Percentiles rank a stretch among this genome's conserved stretches.
Conservation (phyloP, 108 stramenopile genomes). For the Cyclotella baltica region DNA sequence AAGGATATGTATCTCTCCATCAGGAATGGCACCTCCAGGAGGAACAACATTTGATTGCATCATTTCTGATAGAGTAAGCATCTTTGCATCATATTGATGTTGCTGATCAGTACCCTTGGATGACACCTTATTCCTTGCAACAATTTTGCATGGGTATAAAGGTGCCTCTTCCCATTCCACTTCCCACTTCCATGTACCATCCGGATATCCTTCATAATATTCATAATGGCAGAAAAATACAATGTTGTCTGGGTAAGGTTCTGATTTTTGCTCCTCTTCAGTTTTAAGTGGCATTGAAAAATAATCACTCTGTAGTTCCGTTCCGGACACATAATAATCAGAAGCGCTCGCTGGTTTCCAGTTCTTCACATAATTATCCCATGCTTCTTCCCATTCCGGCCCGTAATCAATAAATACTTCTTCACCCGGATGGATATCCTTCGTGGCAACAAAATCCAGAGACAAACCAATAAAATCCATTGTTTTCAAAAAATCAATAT, state of each 20-base stretch:
- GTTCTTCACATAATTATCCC: slow-evolving; percentile 67
- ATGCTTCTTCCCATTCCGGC: slow-evolving; percentile 76
- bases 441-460: slow-evolving; percentile 74
- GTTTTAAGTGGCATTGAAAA: slow-evolving; percentile 57
- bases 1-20: slow-evolving; percentile 41
- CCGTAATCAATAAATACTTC: slow-evolving; percentile 88
- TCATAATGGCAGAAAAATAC: slow-evolving; percentile 62
- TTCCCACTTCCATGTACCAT: slow-evolving; percentile 47
- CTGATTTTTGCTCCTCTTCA: slow-evolving; percentile 61
- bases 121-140: slow-evolving; percentile 7
- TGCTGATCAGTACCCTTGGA: slow-evolving; percentile 2
- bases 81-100: slow-evolving; percentile 57
- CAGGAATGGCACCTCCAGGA: slow-evolving; percentile 24
- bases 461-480: slow-evolving; percentile 56
- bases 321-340: slow-evolving; percentile 38
- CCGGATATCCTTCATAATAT: slow-evolving; percentile 34
- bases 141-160: slow-evolving; percentile 44
- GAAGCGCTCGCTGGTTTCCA: slow-evolving; percentile 53
- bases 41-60: slow-evolving; percentile 16
- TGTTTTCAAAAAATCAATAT: slow-evolving; percentile 44
- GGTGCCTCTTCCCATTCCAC: slow-evolving; percentile 4
- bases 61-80: slow-evolving; percentile 58
- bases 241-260: slow-evolving; percentile 72
- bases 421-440: slow-evolving; percentile 80
- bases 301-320: slow-evolving; percentile 55